Evolutionary conservation across 1,284 basidiomycete species (phyloP).

Genomic region (Sanghuangporus baumii): DNA sequence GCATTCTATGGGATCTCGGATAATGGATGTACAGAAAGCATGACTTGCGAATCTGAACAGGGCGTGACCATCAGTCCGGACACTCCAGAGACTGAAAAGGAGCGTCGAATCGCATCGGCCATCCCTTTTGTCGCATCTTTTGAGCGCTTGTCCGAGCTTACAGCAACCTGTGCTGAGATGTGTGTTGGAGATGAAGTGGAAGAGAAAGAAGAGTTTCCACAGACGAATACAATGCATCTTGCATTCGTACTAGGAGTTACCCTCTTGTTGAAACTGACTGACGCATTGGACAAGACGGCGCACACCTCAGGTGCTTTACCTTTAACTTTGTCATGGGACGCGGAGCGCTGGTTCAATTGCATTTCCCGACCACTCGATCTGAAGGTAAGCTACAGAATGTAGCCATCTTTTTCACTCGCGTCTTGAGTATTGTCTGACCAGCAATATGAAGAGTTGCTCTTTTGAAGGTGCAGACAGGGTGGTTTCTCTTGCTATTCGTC

Average conservation of each 20-base stretch:
- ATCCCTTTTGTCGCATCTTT: constrained; percentile 54
- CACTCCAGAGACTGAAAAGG: not conserved
- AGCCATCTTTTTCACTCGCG: not conserved
- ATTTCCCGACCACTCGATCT: constrained; percentile 23
- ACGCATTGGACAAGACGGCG: not conserved
- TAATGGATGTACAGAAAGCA: not conserved
- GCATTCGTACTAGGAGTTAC: constrained; percentile 11
- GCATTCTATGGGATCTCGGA: constrained; percentile 12
- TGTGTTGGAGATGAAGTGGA: not conserved
- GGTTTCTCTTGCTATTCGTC: constrained; percentile 50
- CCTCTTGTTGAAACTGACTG: constrained; percentile 10
- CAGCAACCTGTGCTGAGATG: constrained; percentile 36
- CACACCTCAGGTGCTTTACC: not conserved
- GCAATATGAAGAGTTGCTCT: constrained; percentile 40
- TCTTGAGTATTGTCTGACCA: no score
- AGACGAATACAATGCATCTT: not conserved
- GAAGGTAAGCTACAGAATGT: constrained; percentile 23
- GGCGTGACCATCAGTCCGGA: not conserved
- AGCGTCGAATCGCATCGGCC: constrained; percentile 24
- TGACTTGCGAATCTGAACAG: not conserved
- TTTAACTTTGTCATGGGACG: constrained; percentile 24
- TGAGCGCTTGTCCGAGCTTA: constrained; percentile 46
- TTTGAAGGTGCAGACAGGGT: constrained; percentile 66
- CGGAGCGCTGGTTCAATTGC: constrained; percentile 27
- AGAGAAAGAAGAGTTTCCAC: not conserved